phyloP scores from a whole-genome alignment of 768 basidiomycete species.

The Cyclocybe cylindracea region DNA sequence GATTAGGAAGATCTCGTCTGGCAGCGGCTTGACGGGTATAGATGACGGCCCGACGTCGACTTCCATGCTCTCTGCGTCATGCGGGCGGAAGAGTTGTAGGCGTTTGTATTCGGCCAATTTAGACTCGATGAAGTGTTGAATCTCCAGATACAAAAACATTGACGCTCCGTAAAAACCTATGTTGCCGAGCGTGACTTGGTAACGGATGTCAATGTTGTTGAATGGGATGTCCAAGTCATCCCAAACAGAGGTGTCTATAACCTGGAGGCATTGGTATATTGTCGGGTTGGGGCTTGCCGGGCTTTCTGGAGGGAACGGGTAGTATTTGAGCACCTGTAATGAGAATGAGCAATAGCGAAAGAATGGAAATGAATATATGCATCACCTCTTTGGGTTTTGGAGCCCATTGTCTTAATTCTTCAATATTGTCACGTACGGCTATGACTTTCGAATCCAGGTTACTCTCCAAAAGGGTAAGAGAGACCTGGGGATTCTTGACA shows the following conservation, averaged over 20 bases:
- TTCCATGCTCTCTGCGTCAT: conserved; percentile 17
- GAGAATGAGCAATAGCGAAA: conserved; percentile 2
- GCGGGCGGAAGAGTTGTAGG: conserved; percentile 4
- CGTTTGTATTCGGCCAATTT: conserved; percentile 28
- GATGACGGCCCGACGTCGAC: conserved; percentile 11
- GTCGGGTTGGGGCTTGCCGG: conserved; percentile 60
- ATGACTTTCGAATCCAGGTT: conserved; percentile 77
- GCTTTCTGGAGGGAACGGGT: conserved; percentile 47
- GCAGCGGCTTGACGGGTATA: conserved; percentile 24
- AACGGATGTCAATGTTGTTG: conserved; percentile 62
- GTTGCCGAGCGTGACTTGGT: conserved; percentile 58
- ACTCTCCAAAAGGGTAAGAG: conserved; percentile 62
- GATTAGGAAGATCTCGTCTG: conserved; percentile 36
- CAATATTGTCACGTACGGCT: conserved; percentile 68
- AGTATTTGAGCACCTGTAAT: conserved; percentile 58
- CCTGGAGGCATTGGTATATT: conserved; percentile 34
- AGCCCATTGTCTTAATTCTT: conserved; percentile 63
- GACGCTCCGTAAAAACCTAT: conserved; percentile 79
- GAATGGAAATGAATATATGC: conserved; percentile 8
- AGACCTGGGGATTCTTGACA: conserved; percentile 62
- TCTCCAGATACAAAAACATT: conserved; percentile 63
- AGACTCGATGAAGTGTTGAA: conserved; percentile 49
- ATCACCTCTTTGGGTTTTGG: conserved; percentile 67
- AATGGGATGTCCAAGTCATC: conserved; percentile 56
- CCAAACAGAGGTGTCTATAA: conserved; percentile 45